Base-by-base conservation (phyloP, 805 yeast species). In the Saccharomyces cerevisiae region DNA sequence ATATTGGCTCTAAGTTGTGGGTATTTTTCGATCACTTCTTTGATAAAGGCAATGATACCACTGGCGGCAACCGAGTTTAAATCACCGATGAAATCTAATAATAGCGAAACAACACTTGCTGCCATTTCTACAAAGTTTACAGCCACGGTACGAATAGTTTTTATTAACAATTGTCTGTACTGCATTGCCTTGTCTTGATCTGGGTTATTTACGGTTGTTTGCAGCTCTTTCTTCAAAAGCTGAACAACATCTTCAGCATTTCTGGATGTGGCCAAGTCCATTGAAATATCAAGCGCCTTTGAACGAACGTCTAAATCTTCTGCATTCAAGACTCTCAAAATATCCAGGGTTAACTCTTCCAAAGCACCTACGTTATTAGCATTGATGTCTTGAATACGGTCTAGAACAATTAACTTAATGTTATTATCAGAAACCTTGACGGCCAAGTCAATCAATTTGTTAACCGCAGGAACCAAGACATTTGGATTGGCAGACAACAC, bases 201-300 rank as follows among this genome's bases (percentile, higher is more conserved):
- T 51, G 72, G 71, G 54, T 76, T 77, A 50, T 78, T 75, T 17
- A 89, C 76, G 4, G 96, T 82, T 59, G 80, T 82, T 63, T 85
- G 85, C 54, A 94, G 79, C 73, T 94, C 99, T 68, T 89, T 94
- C 75, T 89, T 92, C 72, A 94, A 81, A 61, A 92, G 79, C 66
- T 90, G 89, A 59, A 94, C 87, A 41, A 92, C 96, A 65, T 89
- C 96, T 66, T 90, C 97, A 52, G 90, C 96, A 62, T 92, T 92
- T 75, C 96, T 87, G 62, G 85, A 81, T 46, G 95, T 78, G 49
- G 90, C 84, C 66, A 94, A 78, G 57, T 83, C 79, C 66, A 94
- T 76, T n/a, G 96, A 81, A 51, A 92, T 87, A 54, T 84, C 85
- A 57, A 95, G 78, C 4, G 96, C 96, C 71, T 87, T 88, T 60